Conservation (phyloP, 164 flowering plant genomes). For the Cinnamomum micranthum region DNA sequence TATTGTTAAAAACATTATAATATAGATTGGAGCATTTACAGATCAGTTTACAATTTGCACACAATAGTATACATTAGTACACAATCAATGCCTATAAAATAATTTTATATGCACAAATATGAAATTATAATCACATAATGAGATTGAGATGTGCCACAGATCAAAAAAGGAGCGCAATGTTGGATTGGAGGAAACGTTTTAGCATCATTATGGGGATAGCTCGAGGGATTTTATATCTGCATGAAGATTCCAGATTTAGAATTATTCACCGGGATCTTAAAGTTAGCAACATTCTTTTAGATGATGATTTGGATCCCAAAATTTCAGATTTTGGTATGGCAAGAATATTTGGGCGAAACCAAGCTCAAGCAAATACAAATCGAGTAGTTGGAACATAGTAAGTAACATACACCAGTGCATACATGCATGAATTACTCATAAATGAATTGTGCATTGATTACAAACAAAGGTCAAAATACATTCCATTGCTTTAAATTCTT, state of each 20-base stretch:
- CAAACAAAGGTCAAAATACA: too few relatives aligned
- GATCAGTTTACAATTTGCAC: too few relatives aligned
- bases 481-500: too few relatives aligned
- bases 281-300: constrained; percentile 39
- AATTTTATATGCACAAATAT: not conserved
- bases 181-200: constrained; percentile 34
- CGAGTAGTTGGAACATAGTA: constrained; percentile 43
- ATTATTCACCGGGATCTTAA: constrained; percentile 51
- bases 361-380: constrained; percentile 23
- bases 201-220: constrained; percentile 35
- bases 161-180: not conserved
- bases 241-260: constrained; percentile 32
- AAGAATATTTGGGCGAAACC: constrained; percentile 26
- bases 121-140: not conserved
- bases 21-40: too few relatives aligned
- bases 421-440: too few relatives aligned
- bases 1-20: too few relatives aligned
- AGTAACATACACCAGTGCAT: constrained; percentile 4
- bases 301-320: constrained; percentile 34
- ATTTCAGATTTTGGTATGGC: constrained; percentile 54
- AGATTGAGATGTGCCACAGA: not conserved
- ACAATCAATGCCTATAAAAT: too few relatives aligned
- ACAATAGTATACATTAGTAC: too few relatives aligned
- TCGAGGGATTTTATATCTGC: constrained; percentile 43
- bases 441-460: too few relatives aligned